A percentile compares a stretch with the other conserved stretches of the same genome.
phyloP scores from a whole-genome alignment of 1,139 yeast species.

The Scheffersomyces stambukii region DNA sequence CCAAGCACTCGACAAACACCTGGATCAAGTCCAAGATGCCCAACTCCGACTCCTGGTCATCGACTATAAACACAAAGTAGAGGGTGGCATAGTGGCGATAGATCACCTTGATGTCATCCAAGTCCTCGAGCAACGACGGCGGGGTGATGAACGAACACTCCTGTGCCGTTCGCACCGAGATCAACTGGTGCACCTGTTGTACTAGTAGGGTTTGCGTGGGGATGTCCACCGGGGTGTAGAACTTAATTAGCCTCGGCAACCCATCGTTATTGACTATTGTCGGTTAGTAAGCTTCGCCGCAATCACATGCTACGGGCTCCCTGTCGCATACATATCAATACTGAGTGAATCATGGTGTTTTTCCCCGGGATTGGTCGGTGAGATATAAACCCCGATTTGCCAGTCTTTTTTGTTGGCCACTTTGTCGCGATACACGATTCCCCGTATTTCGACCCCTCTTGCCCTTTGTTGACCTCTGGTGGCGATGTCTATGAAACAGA shows the following conservation, averaged over 20 bases:
- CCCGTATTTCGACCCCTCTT: not conserved
- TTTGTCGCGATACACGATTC: not conserved
- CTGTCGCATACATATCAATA: conserved; percentile 67
- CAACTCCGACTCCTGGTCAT: conserved; percentile 90
- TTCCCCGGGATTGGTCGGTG: too few species aligned
- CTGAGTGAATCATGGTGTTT: conserved; percentile 78
- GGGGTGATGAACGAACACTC: conserved; percentile 83
- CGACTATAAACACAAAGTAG: conserved; percentile 91
- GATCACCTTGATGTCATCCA: conserved; percentile 81
- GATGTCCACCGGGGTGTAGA: conserved; percentile 85
- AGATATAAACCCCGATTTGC: not conserved
- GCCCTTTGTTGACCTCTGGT: too few species aligned
- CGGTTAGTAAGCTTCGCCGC: conserved; percentile 10
- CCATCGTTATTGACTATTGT: conserved; percentile 81
- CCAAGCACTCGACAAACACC: conserved; percentile 93
- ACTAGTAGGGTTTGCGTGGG: conserved; percentile 70
- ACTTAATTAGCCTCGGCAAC: conserved; percentile 85
- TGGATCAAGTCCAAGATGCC: conserved; percentile 93
- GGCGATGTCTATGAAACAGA: conserved; percentile 42
- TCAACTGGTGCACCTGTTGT: conserved; percentile 69
- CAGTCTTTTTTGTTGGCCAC: conserved; percentile 1
- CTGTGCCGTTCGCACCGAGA: conserved; percentile 61
- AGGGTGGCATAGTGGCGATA: conserved; percentile 93
- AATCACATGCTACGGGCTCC: not conserved
- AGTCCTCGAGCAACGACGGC: conserved; percentile 68